These are phyloP conservation scores for Andrographis paniculata DNA, from an alignment of 305 asterid genomes.

Conservation along the genomic window DNA sequence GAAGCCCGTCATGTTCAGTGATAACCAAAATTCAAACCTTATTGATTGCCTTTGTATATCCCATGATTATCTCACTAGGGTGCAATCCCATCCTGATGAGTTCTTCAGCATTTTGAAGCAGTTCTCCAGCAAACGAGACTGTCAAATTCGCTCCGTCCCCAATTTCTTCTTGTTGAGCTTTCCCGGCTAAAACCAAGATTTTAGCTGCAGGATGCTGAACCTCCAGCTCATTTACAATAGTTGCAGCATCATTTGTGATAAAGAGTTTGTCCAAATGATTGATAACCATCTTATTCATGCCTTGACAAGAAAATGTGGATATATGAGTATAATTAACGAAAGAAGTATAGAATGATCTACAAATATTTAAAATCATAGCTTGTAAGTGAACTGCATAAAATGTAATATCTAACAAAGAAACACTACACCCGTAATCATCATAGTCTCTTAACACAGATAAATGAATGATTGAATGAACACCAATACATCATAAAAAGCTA, in stretches of 20 bases:
- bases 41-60: constrained; percentile 75
- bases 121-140: constrained; percentile 93
- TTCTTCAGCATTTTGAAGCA: constrained; percentile 88
- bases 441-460: too few relatives aligned
- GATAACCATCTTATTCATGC: constrained; percentile 98
- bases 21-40: constrained; percentile 42
- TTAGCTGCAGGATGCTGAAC: constrained; percentile 99
- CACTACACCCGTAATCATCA: too few relatives aligned
- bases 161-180: constrained; percentile 93
- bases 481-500: too few relatives aligned
- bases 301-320: constrained; percentile 28
- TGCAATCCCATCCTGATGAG: constrained; percentile 95
- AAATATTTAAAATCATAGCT: not conserved
- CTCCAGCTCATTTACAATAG: constrained; percentile 92
- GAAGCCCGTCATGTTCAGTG: constrained; percentile 6
- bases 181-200: constrained; percentile 79
- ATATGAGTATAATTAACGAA: too few relatives aligned
- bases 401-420: too few relatives aligned
- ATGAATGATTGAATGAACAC: too few relatives aligned
- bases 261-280: constrained; percentile 94
- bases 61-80: constrained; percentile 86
- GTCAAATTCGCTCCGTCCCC: constrained; percentile 96
- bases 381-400: too few relatives aligned
- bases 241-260: constrained; percentile 91
- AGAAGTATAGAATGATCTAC: too few relatives aligned